Evolutionary conservation across 495 filamentous ascomycete genomes (phyloP).

Genomic region (Xylaria longipes): DNA sequence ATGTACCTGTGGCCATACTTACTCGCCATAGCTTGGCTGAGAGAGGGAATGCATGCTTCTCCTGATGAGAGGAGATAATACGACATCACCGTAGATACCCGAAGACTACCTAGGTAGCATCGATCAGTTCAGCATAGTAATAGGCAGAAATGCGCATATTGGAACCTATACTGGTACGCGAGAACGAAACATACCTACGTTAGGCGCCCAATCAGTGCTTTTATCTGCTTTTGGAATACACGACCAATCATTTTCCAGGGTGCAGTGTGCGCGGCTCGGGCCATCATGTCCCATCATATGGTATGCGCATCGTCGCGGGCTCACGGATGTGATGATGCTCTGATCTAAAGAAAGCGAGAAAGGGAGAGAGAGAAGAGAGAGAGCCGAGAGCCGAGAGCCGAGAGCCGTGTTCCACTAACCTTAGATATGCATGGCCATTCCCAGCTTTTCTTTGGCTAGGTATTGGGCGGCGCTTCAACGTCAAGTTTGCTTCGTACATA

Average conservation of each 20-base stretch:
- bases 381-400: constrained; percentile 11
- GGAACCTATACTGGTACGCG: not conserved
- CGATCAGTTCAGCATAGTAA: not conserved
- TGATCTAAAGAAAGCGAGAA: not conserved
- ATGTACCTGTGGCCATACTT: no score
- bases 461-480: constrained; percentile 18
- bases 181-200: not conserved
- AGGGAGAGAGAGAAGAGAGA: not conserved
- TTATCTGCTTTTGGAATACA: not conserved
- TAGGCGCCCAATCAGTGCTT: not conserved
- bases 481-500: not conserved
- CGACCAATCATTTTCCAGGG: not conserved
- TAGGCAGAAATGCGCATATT: not conserved
- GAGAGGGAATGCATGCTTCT: not conserved
- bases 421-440: not conserved
- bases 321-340: not conserved
- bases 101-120: not conserved
- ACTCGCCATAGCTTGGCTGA: not conserved
- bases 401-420: constrained; percentile 19
- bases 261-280: not conserved
- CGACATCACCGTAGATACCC: not conserved
- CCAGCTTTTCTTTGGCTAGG: not conserved
- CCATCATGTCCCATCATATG: not conserved
- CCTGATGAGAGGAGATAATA: not conserved
- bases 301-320: not conserved